Evolutionary conservation across 2,329 filamentous ascomycete genomes (phyloP).

Genomic region (Colletotrichum eleusines): DNA sequence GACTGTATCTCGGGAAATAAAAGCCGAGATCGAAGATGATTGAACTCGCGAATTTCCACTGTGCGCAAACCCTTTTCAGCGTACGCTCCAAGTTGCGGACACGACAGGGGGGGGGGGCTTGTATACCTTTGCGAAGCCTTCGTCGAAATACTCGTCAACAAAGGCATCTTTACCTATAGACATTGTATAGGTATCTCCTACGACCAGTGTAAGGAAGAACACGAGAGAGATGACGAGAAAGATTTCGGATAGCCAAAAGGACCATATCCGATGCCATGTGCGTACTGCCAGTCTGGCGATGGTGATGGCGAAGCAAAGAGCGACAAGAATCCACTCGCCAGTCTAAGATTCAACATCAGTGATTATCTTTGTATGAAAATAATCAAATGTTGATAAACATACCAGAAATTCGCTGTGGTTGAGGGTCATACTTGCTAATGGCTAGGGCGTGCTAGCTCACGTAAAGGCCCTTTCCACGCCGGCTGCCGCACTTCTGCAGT

Average conservation of each 20-base stretch:
- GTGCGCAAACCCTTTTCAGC: neutral
- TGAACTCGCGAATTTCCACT: conserved; percentile 10
- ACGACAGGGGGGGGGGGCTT: neutral
- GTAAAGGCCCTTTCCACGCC: neutral
- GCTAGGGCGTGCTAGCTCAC: neutral
- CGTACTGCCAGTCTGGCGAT: conserved; percentile 9
- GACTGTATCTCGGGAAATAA: conserved; percentile 12
- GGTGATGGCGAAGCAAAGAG: neutral
- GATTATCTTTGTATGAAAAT: too few species aligned
- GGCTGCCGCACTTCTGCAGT: too few species aligned
- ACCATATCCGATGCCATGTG: conserved; percentile 5
- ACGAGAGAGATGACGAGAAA: neutral
- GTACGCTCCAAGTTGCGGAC: neutral
- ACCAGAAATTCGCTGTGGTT: neutral
- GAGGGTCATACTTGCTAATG: neutral
- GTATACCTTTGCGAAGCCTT: conserved; percentile 3
- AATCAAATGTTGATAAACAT: neutral
- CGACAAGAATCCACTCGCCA: neutral
- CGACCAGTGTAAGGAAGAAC: neutral
- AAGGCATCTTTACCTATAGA: neutral
- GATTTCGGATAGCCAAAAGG: conserved; percentile 12
- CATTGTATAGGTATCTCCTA: conserved; percentile 12
- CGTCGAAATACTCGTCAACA: neutral
- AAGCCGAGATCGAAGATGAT: conserved; percentile 3
- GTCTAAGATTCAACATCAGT: neutral